These are phyloP conservation scores for Colletotrichum destructivum DNA, from an alignment of 2,329 filamentous ascomycete species.

Conservation along the genomic window DNA sequence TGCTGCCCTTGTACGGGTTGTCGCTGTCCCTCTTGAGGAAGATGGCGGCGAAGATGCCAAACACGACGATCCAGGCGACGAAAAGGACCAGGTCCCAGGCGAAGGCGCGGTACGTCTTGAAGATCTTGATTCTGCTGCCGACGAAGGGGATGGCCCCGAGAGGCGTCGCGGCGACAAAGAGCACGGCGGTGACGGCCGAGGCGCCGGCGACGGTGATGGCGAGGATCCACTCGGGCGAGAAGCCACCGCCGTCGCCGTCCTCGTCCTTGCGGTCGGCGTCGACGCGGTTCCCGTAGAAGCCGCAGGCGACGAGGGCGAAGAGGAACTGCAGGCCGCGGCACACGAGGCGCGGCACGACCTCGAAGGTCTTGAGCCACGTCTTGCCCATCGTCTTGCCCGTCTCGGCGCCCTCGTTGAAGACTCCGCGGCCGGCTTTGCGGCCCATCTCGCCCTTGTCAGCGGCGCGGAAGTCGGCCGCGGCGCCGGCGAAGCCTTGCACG, in stretches of 20 bases:
- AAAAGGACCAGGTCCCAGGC: slow-evolving; percentile 61
- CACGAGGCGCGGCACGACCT: slow-evolving; percentile 63
- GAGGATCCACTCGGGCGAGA: slow-evolving; percentile 74
- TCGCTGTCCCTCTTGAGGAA: slow-evolving; percentile 75
- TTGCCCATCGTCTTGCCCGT: slow-evolving; percentile 60
- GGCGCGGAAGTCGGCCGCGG: slow-evolving; percentile 50
- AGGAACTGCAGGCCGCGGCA: slow-evolving; percentile 79
- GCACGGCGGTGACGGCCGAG: slow-evolving; percentile 66
- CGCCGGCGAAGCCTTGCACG: slow-evolving; percentile 47
- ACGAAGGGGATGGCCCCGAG: slow-evolving; percentile 52
- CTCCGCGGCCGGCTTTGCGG: slow-evolving; percentile 51
- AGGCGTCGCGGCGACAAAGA: slow-evolving; percentile 57
- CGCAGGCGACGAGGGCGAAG: slow-evolving; percentile 77
- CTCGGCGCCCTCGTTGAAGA: slow-evolving; percentile 53
- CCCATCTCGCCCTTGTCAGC: slow-evolving; percentile 49
- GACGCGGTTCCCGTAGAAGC: slow-evolving; percentile 78
- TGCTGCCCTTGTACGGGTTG: slow-evolving; percentile 61
- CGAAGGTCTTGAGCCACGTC: slow-evolving; percentile 62
- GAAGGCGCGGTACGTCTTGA: slow-evolving; percentile 61
- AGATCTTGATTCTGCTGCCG: slow-evolving; percentile 51
- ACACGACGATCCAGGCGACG: slow-evolving; percentile 74
- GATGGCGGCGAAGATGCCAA: slow-evolving; percentile 81
- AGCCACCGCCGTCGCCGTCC: slow-evolving; percentile 54
- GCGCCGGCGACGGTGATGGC: slow-evolving; percentile 72
- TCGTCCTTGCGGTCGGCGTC: slow-evolving; percentile 56